These are phyloP conservation scores for Yarrowia phangngaensis DNA, from an alignment of 805 yeast species.

Conservation along the genomic window DNA sequence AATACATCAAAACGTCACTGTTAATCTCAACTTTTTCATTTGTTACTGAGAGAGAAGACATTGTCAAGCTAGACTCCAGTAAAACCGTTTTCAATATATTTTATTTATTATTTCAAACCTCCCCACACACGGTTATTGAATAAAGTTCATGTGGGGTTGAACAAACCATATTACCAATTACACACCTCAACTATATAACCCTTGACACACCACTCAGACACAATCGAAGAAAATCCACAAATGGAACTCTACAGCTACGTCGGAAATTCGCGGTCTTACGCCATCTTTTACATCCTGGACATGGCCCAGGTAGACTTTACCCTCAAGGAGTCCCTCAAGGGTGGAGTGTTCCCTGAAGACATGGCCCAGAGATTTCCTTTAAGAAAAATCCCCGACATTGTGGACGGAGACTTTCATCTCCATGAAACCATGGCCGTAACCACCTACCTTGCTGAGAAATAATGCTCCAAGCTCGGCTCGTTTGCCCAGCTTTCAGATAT, in stretches of 20 bases:
- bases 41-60: too few relatives aligned
- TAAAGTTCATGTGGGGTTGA: too few relatives aligned
- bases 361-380: constrained; percentile 53
- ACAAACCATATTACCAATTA: too few relatives aligned
- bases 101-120: too few relatives aligned
- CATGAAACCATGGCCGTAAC: constrained; percentile 61
- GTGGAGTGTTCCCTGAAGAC: constrained; percentile 35
- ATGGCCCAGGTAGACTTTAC: constrained; percentile 10
- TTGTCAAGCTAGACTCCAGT: too few relatives aligned
- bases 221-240: too few relatives aligned
- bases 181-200: too few relatives aligned
- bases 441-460: constrained; percentile 39
- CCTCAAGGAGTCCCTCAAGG: constrained; percentile 25
- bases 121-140: too few relatives aligned
- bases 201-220: too few relatives aligned
- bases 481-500: constrained; percentile 58
- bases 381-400: constrained; percentile 56
- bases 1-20: too few relatives aligned
- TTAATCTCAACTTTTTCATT: too few relatives aligned
- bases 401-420: constrained; percentile 62
- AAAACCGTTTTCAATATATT: too few relatives aligned
- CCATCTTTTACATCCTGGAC: constrained; percentile 22
- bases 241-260: constrained; percentile 20
- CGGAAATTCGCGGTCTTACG: constrained; percentile 23
- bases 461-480: constrained; percentile 39